phyloP scores from a whole-genome alignment of 1,139 yeast genomes.

The Yarrowia galli region DNA sequence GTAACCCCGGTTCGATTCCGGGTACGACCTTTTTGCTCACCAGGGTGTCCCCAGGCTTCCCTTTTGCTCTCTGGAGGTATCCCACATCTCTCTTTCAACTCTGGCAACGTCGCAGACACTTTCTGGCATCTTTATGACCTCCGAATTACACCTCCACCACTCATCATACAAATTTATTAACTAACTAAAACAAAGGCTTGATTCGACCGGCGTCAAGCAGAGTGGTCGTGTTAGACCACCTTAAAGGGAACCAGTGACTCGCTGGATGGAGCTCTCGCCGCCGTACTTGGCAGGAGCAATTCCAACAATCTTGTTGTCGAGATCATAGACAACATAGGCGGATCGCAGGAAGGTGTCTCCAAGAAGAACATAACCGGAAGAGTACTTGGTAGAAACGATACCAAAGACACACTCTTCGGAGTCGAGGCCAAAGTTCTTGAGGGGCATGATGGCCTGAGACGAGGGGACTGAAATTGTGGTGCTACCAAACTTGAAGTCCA shows the following conservation, averaged over 20 bases:
- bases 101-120: no score
- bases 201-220: slow-evolving; percentile 1
- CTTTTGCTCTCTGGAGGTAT: no score
- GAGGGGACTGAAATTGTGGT: slow-evolving; percentile 46
- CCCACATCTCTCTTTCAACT: no score
- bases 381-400: slow-evolving; percentile 17
- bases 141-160: no score
- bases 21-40: slow-evolving; percentile 26
- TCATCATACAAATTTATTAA: not conserved
- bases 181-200: not conserved
- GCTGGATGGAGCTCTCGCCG: slow-evolving; percentile 4
- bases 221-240: not conserved
- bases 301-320: slow-evolving; percentile 68
- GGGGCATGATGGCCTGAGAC: slow-evolving; percentile 46
- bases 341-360: slow-evolving; percentile 80
- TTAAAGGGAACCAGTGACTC: slow-evolving; percentile 18
- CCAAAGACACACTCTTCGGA: slow-evolving; percentile 19
- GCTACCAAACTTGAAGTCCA: slow-evolving; percentile 47
- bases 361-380: slow-evolving; percentile 53
- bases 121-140: no score
- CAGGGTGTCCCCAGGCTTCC: not conserved
- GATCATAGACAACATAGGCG: slow-evolving; percentile 80
- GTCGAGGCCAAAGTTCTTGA: slow-evolving; percentile 26
- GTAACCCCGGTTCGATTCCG: slow-evolving; percentile 38
- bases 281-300: slow-evolving; percentile 63